A percentile compares a stretch with the other conserved stretches of the same genome.
Evolutionary conservation across 164 flowering plant genomes (phyloP).

Genomic region (Sedum album): DNA sequence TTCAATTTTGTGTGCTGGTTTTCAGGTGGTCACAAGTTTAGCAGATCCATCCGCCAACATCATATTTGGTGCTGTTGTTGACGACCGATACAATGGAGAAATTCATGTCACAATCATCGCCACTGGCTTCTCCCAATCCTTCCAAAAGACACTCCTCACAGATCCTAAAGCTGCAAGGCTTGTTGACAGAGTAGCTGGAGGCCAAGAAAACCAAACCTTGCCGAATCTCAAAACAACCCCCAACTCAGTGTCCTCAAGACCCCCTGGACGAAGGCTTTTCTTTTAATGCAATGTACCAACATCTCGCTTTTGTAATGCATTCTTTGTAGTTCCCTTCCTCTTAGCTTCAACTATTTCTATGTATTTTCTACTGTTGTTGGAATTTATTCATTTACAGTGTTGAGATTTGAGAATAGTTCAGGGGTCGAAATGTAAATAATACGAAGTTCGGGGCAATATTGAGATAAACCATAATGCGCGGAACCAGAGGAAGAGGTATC

Average conservation of each 20-base stretch:
- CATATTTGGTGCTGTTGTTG: slow-evolving; percentile 95
- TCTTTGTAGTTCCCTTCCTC: background rate
- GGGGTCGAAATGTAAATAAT: background rate
- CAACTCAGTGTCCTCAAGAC: slow-evolving; percentile 26
- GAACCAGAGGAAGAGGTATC: background rate
- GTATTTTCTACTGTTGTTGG: no score
- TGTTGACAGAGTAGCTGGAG: slow-evolving; percentile 28
- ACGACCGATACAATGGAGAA: slow-evolving; percentile 90
- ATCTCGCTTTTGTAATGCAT: background rate
- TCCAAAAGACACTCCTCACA: slow-evolving; percentile 68
- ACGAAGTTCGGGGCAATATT: background rate
- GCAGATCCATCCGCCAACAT: slow-evolving; percentile 99
- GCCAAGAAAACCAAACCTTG: slow-evolving; percentile 38
- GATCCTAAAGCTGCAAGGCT: slow-evolving; percentile 70
- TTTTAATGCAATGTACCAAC: slow-evolving; percentile 22
- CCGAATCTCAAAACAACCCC: slow-evolving; percentile 28
- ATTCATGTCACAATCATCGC: slow-evolving; percentile 93
- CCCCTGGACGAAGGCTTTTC: slow-evolving; percentile 57
- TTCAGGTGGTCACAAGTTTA: slow-evolving; percentile 92
- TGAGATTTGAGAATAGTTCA: no score
- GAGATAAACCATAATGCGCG: background rate
- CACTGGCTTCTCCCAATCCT: slow-evolving; percentile 92
- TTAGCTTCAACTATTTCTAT: background rate
- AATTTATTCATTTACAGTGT: no score
- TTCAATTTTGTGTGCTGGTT: background rate